Evolutionary conservation across 345 rosid genomes (phyloP), one percentile per base, ranked within the genome.

Genomic region (Dimocarpus longan): DNA sequence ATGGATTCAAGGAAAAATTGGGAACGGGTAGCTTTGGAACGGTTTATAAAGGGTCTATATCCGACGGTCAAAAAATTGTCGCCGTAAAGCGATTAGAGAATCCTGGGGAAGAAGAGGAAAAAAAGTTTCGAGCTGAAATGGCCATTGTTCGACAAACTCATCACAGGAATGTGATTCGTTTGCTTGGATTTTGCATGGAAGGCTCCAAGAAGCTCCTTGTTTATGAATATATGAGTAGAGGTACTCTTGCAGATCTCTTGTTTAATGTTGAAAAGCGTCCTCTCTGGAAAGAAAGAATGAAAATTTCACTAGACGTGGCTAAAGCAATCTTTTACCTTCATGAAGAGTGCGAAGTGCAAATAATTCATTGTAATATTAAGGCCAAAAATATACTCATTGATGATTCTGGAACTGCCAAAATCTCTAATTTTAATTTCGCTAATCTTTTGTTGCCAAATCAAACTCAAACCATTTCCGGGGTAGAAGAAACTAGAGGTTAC

Each of bases 321-420:
- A 71, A 65, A 52, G 77, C 72, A n/a, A 71, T 79, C 44, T 52
- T 63, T 3, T 79, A 72, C 54, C 70, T 79, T 19, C 81, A 79
- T 10, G 76, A 79, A 32, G 77, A 79, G 44, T 79, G 81, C 22
- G 77, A 64, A 32, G 28, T 48, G 18, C 81, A 71, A 65, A 79
- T 79, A 32, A 46, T 46, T 46, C 52, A 46, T 46, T 46, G 52
- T 10, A 46, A 46, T 11, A 46, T 46, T 11, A 46, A 46, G 52
- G 8, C 52, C 52, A 46, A 46, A 46, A 46, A 46, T 10, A 46
- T 46, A 46, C 8, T 46, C 5, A 0, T 46, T 11, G 12, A 46
- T 11, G 52, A 46, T 46, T 46, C 2, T 46, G 52, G 52, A 2
- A 11, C 52, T 46, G 52, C 52, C 5, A 46, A 46, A 46, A 46